A percentile compares a stretch with the other conserved stretches of the same genome.
Conservation (phyloP, 192 early-diverging fungal species). For the Backusella liffmaniae region DNA sequence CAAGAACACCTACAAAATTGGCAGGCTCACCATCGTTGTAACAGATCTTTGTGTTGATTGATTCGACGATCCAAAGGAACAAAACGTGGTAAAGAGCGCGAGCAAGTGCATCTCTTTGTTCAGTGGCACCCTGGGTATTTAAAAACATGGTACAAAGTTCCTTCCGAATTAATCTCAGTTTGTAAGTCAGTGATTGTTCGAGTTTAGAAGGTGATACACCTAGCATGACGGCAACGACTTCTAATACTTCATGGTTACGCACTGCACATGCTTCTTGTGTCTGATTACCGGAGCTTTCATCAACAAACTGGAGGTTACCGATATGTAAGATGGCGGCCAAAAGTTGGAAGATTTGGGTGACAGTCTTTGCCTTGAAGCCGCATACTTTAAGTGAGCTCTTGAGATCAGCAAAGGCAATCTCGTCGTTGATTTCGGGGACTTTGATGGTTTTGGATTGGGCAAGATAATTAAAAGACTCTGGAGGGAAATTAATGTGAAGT, state of each 20-base stretch:
- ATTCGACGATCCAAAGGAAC: slow-evolving; percentile 90
- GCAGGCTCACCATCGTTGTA: slow-evolving; percentile 58
- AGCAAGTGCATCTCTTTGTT: slow-evolving; percentile 83
- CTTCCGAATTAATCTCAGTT: slow-evolving; percentile 75
- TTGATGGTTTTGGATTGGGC: slow-evolving; percentile 36
- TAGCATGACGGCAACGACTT: slow-evolving; percentile 74
- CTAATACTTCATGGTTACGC: slow-evolving; percentile 72
- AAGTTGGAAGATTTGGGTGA: slow-evolving; percentile 78
- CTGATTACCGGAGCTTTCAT: slow-evolving; percentile 53
- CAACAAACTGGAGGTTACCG: slow-evolving; percentile 82
- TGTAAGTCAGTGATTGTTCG: slow-evolving; percentile 73
- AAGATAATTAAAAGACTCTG: slow-evolving; percentile 48
- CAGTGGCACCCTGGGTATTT: slow-evolving; percentile 68
- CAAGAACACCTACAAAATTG: slow-evolving; percentile 85
- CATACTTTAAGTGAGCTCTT: slow-evolving; percentile 58
- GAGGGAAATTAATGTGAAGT: slow-evolving; percentile 55
- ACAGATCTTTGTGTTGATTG: slow-evolving; percentile 83
- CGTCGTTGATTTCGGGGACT: slow-evolving; percentile 44
- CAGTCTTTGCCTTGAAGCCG: slow-evolving; percentile 67
- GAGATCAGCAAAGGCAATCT: slow-evolving; percentile 62
- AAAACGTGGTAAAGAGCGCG: slow-evolving; percentile 84
- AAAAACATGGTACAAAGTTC: slow-evolving; percentile 92
- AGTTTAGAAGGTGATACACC: slow-evolving; percentile 74
- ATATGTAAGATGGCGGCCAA: slow-evolving; percentile 89
- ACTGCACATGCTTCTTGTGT: slow-evolving; percentile 74